Percentiles rank a stretch among this genome's conserved stretches.
phyloP scores from a whole-genome alignment of 306 rosid species.

The Prunus padus region DNA sequence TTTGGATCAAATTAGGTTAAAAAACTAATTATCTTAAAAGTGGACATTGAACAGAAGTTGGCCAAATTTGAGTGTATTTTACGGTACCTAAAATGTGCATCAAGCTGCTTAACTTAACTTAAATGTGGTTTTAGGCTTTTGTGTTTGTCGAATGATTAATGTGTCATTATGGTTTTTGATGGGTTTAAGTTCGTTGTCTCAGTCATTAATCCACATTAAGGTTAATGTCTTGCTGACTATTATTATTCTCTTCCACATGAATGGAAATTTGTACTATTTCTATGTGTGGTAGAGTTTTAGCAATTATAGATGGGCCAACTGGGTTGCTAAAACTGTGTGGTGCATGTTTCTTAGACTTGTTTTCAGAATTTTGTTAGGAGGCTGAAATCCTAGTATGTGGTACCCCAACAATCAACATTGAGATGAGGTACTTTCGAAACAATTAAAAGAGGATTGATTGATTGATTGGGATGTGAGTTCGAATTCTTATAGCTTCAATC shows the following conservation, averaged over 20 bases:
- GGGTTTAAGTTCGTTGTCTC: background rate
- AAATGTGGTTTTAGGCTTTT: background rate
- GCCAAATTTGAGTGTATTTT: background rate
- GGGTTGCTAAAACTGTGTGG: background rate
- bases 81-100: background rate
- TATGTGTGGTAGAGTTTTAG: background rate
- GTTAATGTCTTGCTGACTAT: background rate
- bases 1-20: background rate
- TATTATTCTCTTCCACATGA: slow-evolving; percentile 3
- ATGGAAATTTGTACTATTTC: background rate
- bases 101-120: background rate
- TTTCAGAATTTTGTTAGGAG: slow-evolving; percentile 2
- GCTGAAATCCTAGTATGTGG: background rate
- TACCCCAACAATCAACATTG: slow-evolving; percentile 5
- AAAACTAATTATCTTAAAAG: background rate
- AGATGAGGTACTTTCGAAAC: background rate
- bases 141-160: background rate
- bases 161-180: background rate
- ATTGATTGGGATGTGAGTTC: background rate
- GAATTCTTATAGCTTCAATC: background rate
- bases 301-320: background rate
- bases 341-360: background rate
- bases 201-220: background rate
- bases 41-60: background rate
- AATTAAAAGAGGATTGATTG: background rate